A percentile compares a stretch with the other conserved stretches of the same genome.
These are phyloP conservation scores for Botrytis paeoniae DNA, from an alignment of 2,329 filamentous ascomycete genomes.

Conservation along the genomic window DNA sequence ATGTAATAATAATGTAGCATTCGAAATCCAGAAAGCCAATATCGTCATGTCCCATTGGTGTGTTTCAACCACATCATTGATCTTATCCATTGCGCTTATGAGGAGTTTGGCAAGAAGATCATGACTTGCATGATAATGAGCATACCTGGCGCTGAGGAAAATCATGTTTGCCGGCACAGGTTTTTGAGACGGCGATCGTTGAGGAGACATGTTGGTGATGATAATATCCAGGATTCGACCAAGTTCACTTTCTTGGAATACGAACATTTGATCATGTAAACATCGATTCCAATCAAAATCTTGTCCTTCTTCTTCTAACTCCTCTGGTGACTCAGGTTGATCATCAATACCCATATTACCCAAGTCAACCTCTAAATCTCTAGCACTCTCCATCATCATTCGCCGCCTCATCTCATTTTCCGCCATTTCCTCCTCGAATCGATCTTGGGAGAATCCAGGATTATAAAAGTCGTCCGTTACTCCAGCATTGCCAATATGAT, in stretches of 20 bases:
- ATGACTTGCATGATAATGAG: slow-evolving; percentile 88
- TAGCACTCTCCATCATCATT: slow-evolving; percentile 99
- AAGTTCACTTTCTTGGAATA: slow-evolving; percentile 93
- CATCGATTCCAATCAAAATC: slow-evolving; percentile 96
- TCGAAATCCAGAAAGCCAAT: slow-evolving; percentile 97
- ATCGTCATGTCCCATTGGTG: slow-evolving; percentile 99
- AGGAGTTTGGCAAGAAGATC: slow-evolving; percentile 81
- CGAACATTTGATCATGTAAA: slow-evolving; percentile 98
- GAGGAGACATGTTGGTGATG: slow-evolving; percentile 97
- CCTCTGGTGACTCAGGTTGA: slow-evolving; percentile 79
- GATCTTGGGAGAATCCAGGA: slow-evolving; percentile 84
- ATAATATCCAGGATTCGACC: slow-evolving; percentile 90
- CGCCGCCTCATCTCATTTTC: slow-evolving; percentile 92
- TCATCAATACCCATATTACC: slow-evolving; percentile 96
- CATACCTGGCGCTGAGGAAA: slow-evolving; percentile 92
- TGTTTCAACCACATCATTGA: slow-evolving; percentile 92
- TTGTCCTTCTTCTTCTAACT: slow-evolving; percentile 82
- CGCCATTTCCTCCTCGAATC: slow-evolving; percentile 95
- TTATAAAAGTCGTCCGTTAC: slow-evolving; percentile 91
- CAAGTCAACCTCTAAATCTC: slow-evolving; percentile 93
- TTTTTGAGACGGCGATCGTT: slow-evolving; percentile 93
- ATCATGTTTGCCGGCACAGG: slow-evolving; percentile 96
- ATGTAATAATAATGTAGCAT: slow-evolving; percentile 89
- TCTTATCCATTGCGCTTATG: slow-evolving; percentile 86
- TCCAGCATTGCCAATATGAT: slow-evolving; percentile 77